Conservation (phyloP, 257 asterid species). For the Apocynum venetum region DNA sequence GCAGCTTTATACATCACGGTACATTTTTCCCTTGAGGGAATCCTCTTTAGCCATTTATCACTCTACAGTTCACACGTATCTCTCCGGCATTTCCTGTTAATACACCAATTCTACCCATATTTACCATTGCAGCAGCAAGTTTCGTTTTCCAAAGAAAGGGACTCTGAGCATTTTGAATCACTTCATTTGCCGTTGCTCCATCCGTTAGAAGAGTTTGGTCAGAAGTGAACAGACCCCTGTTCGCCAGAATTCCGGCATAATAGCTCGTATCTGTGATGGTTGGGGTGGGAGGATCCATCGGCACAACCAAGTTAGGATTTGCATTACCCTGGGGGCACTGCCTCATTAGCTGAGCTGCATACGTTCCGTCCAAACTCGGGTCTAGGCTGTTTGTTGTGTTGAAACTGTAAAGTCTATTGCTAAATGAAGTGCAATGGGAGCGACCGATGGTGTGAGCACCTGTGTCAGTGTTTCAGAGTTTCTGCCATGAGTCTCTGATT, state of each 20-base stretch:
- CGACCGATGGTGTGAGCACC: slow-evolving; percentile 80
- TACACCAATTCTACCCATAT: slow-evolving; percentile 40
- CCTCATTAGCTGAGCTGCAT: slow-evolving; percentile 42
- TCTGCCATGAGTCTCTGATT: neutral
- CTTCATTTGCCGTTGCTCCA: slow-evolving; percentile 27
- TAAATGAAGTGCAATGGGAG: slow-evolving; percentile 62
- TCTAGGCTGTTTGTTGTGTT: slow-evolving; percentile 40
- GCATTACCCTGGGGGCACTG: slow-evolving; percentile 44
- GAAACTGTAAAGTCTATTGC: slow-evolving; percentile 54
- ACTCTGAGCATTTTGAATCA: slow-evolving; percentile 24
- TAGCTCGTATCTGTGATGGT: slow-evolving; percentile 24
- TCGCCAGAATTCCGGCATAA: slow-evolving; percentile 21
- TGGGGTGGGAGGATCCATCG: slow-evolving; percentile 46
- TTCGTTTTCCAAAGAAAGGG: slow-evolving; percentile 30
- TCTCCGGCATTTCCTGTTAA: slow-evolving; percentile 50
- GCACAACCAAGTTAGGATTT: slow-evolving; percentile 36
- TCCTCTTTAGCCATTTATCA: slow-evolving; percentile 26
- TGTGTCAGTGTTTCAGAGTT: slow-evolving; percentile 2
- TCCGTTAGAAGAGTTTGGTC: slow-evolving; percentile 39
- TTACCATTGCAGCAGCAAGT: slow-evolving; percentile 42
- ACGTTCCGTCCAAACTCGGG: slow-evolving; percentile 47
- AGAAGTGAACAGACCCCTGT: slow-evolving; percentile 38
- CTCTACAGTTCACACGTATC: slow-evolving; percentile 56
- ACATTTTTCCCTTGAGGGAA: neutral
- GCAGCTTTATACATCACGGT: no score